Conservation (phyloP, 2,329 filamentous ascomycete genomes). For the Pseudogymnoascus sp. region DNA sequence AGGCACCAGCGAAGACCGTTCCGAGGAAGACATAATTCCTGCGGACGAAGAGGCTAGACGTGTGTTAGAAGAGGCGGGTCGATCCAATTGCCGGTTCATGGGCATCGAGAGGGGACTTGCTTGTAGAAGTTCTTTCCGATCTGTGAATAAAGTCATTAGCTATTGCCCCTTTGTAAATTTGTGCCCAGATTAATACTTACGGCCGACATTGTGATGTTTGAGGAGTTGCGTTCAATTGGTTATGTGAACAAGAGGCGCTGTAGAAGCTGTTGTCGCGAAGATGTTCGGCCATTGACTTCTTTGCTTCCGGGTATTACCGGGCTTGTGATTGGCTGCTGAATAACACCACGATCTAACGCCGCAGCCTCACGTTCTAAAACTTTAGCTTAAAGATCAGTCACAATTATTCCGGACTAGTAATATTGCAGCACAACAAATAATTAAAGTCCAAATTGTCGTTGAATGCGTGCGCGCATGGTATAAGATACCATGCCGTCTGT, state of each 20-base stretch:
- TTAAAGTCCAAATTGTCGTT: background rate
- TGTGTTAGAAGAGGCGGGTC: background rate
- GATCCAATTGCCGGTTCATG: constrained; percentile 2
- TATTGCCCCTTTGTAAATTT: background rate
- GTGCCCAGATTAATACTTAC: constrained; percentile 11
- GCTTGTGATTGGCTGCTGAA: constrained; percentile 14
- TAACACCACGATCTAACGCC: constrained; percentile 8
- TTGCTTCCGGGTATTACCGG: constrained; percentile 13
- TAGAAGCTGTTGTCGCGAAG: constrained; percentile 16
- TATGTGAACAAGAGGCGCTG: constrained; percentile 13
- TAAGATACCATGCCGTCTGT: constrained; percentile 30
- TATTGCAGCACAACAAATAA: background rate
- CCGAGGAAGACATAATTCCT: constrained; percentile 83
- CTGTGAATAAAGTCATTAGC: constrained; percentile 25
- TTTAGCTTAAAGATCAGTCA: constrained; percentile 1
- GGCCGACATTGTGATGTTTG: constrained; percentile 27
- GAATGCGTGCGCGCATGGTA: background rate
- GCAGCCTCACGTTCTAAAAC: background rate
- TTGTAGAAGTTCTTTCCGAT: constrained; percentile 26
- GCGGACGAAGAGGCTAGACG: constrained; percentile 69
- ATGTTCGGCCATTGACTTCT: constrained; percentile 15
- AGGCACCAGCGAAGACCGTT: constrained; percentile 77
- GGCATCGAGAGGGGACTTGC: constrained; percentile 22
- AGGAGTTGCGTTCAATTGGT: constrained; percentile 11
- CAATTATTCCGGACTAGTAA: background rate